Base-by-base conservation (phyloP, 192 early-diverging fungal genomes). In the Umbelopsis sp. region DNA sequence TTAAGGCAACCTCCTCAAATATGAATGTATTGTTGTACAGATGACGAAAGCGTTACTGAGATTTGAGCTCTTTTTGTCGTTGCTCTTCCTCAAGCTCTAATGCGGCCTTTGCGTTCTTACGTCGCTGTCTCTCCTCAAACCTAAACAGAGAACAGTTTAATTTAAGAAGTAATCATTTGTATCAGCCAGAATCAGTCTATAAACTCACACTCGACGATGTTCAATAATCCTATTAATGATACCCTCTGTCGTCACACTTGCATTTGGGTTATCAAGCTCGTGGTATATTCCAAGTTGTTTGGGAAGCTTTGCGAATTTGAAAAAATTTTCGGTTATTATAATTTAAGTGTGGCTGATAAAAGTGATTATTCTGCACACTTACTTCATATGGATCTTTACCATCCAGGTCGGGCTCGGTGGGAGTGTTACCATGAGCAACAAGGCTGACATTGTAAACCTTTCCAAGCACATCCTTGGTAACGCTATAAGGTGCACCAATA, bases 211-310 rank as follows among this genome's bases (percentile, higher is more conserved):
- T 76, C 91, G 88, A 51, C 94, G 86, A 80, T 95, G 91, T 29
- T 86, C 91, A 66, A 98, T 91, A 75, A 98, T 96, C 41, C 97
- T 88, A 68, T 90, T 83, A 70, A 98, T 95, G 66, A 98, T 96
- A 8, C 87, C 82, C 49, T 92, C 87, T 20, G 95, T 96, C 20
- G 94, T 95, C 65, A 96, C 82, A 71, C 88, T 85, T 50, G 87
- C 87, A 26, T 85, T 82, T 32, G 93, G 91, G 59, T 93, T 91
- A 36, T 92, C 89, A 50, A 97, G 88, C 79, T 93, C 89, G 54
- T 76, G 74, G 78, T 93, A 96, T 74, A 97, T 93, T 38, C 85
- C 89, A 50, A 86, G 83, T 47, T 85, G 74, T 81, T 93, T 96
- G 43, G 96, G 92, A 41, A 97, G 73, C 86, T 86, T 41, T 41